These are phyloP conservation scores for Cladorrhinum sp. DNA, from an alignment of 2,329 filamentous ascomycete species.

Conservation along the genomic window DNA sequence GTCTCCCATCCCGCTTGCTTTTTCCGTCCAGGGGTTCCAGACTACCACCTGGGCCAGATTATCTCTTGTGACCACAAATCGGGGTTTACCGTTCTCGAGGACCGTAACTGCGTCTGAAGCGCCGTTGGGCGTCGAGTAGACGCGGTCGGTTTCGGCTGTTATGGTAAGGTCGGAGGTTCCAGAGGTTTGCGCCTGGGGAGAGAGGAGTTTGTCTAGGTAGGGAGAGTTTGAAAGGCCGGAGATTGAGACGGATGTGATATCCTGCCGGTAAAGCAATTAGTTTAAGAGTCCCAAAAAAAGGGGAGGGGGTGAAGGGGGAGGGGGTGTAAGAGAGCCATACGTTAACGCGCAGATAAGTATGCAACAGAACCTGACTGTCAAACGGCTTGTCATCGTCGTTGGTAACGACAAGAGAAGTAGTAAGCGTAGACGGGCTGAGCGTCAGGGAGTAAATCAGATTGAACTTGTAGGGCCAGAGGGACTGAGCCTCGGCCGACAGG, in stretches of 20 bases:
- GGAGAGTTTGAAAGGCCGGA: constrained; percentile 71
- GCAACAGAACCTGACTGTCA: constrained; percentile 87
- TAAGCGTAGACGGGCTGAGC: constrained; percentile 68
- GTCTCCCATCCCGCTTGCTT: constrained; percentile 77
- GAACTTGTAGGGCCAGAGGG: constrained; percentile 83
- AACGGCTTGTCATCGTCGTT: constrained; percentile 82
- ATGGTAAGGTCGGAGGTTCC: constrained; percentile 57
- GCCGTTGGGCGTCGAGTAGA: constrained; percentile 71
- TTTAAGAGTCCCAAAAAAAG: background rate
- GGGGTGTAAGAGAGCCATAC: constrained; percentile 49
- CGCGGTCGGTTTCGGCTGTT: constrained; percentile 77
- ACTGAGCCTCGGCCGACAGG: constrained; percentile 64
- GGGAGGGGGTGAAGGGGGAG: background rate
- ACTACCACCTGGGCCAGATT: constrained; percentile 86
- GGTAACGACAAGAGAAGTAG: constrained; percentile 79
- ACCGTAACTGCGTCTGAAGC: constrained; percentile 59
- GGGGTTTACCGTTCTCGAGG: constrained; percentile 58
- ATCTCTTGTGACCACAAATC: constrained; percentile 75
- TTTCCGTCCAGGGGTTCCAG: constrained; percentile 95
- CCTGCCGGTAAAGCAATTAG: constrained; percentile 50
- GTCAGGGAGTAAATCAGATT: constrained; percentile 92
- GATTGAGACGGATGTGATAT: constrained; percentile 71
- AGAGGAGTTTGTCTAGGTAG: constrained; percentile 79
- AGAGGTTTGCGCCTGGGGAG: constrained; percentile 52
- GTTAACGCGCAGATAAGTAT: constrained; percentile 81